Evolutionary conservation across 345 rosid genomes (phyloP).

Genomic region (Brassica juncea): DNA sequence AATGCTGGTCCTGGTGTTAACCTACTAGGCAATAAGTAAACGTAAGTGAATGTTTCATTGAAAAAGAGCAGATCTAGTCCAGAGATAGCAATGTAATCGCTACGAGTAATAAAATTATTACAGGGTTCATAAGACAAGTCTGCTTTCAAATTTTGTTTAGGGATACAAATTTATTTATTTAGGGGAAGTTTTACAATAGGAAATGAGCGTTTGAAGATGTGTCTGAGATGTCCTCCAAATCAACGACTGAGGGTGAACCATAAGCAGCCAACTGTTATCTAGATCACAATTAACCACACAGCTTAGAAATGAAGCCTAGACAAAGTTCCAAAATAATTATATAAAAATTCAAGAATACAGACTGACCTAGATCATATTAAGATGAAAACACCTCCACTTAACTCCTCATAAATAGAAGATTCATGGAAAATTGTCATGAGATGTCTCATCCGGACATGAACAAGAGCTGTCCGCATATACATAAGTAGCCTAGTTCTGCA

Average conservation of each 20-base stretch:
- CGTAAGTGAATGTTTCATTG: neutral
- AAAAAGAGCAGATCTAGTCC: slow-evolving; percentile 10
- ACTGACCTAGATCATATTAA: slow-evolving; percentile 28
- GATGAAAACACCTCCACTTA: slow-evolving; percentile 12
- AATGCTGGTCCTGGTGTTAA: neutral
- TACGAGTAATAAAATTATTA: neutral
- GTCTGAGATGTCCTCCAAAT: slow-evolving; percentile 1
- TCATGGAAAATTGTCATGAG: slow-evolving; percentile 23
- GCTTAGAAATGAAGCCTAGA: slow-evolving; percentile 10
- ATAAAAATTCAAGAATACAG: slow-evolving; percentile 5
- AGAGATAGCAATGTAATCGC: neutral
- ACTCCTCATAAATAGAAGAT: slow-evolving; percentile 16
- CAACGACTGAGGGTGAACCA: slow-evolving; percentile 14
- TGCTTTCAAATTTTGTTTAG: slow-evolving; percentile 9
- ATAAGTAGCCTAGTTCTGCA: slow-evolving; percentile 30
- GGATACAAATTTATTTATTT: slow-evolving; percentile 11
- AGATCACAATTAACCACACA: slow-evolving; percentile 16
- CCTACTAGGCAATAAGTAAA: slow-evolving; percentile 6
- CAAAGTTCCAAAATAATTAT: neutral
- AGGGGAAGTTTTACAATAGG: slow-evolving; percentile 8
- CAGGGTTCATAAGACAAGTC: slow-evolving; percentile 11
- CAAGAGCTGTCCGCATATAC: slow-evolving; percentile 15
- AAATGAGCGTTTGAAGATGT: slow-evolving; percentile 6
- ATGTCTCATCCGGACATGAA: slow-evolving; percentile 14
- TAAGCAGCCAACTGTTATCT: slow-evolving; percentile 23